Evolutionary conservation across 176 grass and related monocot species (phyloP).

Genomic region (Elaeis guineensis): DNA sequence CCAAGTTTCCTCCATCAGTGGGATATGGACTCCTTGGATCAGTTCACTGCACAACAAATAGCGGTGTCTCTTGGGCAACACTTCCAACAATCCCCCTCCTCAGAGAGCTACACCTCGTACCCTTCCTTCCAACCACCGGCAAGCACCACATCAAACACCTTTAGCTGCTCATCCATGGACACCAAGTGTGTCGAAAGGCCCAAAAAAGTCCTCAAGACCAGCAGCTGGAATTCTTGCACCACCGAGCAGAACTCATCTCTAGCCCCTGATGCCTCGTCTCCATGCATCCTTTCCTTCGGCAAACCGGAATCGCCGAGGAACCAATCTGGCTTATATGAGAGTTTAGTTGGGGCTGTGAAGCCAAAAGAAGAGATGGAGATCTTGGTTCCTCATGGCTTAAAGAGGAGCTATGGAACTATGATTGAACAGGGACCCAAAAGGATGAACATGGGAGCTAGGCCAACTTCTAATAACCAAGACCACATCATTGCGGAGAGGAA

Average conservation of each 20-base stretch:
- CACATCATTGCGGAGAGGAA: no score
- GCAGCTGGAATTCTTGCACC: constrained; percentile 17
- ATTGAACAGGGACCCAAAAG: background rate
- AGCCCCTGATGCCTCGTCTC: background rate
- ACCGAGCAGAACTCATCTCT: background rate
- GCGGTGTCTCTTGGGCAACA: background rate
- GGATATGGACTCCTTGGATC: background rate
- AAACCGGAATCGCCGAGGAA: background rate
- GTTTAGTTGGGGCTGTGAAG: background rate
- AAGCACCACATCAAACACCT: background rate
- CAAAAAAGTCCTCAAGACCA: constrained; percentile 16
- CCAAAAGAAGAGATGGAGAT: constrained; percentile 15
- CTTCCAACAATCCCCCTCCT: constrained; percentile 6
- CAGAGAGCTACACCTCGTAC: constrained; percentile 11
- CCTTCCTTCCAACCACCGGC: background rate
- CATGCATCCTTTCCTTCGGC: constrained; percentile 18
- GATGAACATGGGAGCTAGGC: background rate
- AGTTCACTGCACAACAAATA: constrained; percentile 1
- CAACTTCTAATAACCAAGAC: constrained; percentile 7
- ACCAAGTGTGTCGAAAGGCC: background rate
- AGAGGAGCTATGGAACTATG: constrained; percentile 6
- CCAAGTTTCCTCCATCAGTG: background rate
- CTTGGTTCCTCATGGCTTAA: background rate
- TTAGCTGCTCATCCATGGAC: no score
- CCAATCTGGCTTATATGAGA: background rate